Percentiles rank a stretch among this genome's conserved stretches.
These are phyloP conservation scores for Calycina herbarum DNA, from an alignment of 2,329 filamentous ascomycete genomes.

Conservation along the genomic window DNA sequence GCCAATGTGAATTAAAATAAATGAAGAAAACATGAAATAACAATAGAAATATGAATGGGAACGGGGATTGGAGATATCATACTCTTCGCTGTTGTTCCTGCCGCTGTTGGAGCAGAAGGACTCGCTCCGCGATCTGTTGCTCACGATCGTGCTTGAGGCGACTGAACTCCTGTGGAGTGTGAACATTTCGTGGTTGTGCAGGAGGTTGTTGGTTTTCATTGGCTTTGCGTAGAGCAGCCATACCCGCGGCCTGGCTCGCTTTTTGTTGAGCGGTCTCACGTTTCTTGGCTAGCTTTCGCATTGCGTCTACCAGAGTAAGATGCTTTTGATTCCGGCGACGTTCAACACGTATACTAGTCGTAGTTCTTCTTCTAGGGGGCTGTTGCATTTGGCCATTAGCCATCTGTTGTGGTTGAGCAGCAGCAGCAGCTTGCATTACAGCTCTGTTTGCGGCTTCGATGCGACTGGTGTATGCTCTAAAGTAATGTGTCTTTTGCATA, in stretches of 20 bases:
- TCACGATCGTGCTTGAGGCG: constrained; percentile 86
- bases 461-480: constrained; percentile 67
- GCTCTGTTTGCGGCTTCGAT: constrained; percentile 60
- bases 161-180: constrained; percentile 86
- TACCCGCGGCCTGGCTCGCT: constrained; percentile 75
- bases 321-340: constrained; percentile 83
- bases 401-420: constrained; percentile 35
- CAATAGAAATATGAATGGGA: neutral
- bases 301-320: constrained; percentile 85
- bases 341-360: constrained; percentile 81
- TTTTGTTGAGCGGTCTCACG: constrained; percentile 83
- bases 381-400: constrained; percentile 47
- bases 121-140: constrained; percentile 61
- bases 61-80: constrained; percentile 36
- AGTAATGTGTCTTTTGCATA: constrained; percentile 94
- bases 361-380: constrained; percentile 64
- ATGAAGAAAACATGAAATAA: constrained; percentile 22
- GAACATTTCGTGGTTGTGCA: constrained; percentile 45
- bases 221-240: constrained; percentile 79
- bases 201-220: constrained; percentile 55
- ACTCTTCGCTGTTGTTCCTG: constrained; percentile 53
- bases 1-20: constrained; percentile 11
- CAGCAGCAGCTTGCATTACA: constrained; percentile 41
- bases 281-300: constrained; percentile 95
- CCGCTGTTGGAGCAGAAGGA: constrained; percentile 47